Conservation (phyloP, 2,329 filamentous ascomycete genomes). For the Phaeosphaeria sp. region DNA sequence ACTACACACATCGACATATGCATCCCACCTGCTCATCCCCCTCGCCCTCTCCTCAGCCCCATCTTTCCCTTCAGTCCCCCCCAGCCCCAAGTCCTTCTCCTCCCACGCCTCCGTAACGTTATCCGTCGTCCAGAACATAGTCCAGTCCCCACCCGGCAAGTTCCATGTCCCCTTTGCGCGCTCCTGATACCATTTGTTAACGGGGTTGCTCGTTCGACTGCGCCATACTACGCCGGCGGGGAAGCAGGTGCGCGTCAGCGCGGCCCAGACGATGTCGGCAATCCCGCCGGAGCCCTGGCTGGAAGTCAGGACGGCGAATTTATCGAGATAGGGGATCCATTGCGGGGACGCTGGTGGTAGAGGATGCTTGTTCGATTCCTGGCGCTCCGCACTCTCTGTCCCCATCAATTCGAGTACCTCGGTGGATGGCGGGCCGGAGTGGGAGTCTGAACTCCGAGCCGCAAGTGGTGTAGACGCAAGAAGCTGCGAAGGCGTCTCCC, state of each 20-base stretch:
- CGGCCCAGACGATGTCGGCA: conserved; percentile 94
- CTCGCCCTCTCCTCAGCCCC: no score
- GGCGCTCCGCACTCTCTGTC: no score
- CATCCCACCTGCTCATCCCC: conserved; percentile 50
- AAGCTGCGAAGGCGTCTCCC: conserved; percentile 77
- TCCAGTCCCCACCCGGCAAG: conserved; percentile 83
- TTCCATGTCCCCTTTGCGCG: conserved; percentile 83
- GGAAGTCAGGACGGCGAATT: conserved; percentile 90
- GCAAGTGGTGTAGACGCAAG: no score
- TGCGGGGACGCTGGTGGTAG: conserved; percentile 59
- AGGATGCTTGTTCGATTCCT: no score
- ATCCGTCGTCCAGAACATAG: conserved; percentile 96
- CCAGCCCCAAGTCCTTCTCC: conserved; percentile 54
- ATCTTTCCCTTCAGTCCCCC: no score
- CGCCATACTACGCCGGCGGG: conserved; percentile 91
- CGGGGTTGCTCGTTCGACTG: conserved; percentile 86
- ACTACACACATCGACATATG: conserved; percentile 58
- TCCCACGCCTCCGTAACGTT: conserved; percentile 63
- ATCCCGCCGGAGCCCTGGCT: conserved; percentile 91
- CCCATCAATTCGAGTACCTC: no score
- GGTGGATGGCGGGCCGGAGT: no score
- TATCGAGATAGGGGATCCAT: conserved; percentile 89
- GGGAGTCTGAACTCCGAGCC: no score
- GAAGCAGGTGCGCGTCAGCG: conserved; percentile 90
- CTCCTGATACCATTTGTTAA: conserved; percentile 99